Conservation (phyloP, 192 early-diverging fungal species). For the Chytriomyces sp. region DNA sequence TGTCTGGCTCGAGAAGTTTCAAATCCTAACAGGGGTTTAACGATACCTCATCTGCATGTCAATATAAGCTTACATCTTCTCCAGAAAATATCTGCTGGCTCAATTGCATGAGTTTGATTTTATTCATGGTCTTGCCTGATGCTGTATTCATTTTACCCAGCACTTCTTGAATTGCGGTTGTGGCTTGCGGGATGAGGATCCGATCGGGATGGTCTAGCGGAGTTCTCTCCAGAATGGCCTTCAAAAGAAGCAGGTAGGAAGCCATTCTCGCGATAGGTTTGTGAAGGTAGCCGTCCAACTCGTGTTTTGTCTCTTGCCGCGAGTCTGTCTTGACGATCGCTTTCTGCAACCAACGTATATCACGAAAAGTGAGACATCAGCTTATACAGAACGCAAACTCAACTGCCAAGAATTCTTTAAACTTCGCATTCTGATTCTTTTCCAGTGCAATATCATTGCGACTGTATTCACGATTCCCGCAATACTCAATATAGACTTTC, state of each 20-base stretch:
- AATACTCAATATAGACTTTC: slow-evolving; percentile 83
- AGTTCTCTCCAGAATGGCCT: slow-evolving; percentile 81
- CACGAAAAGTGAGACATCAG: background rate
- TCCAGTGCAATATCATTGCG: slow-evolving; percentile 84
- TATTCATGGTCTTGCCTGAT: slow-evolving; percentile 87
- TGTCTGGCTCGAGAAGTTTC: slow-evolving; percentile 67
- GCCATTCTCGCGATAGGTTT: slow-evolving; percentile 83
- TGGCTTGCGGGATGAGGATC: slow-evolving; percentile 69
- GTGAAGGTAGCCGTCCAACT: slow-evolving; percentile 16
- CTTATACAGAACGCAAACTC: background rate
- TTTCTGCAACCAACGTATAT: slow-evolving; percentile 13
- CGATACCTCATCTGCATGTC: slow-evolving; percentile 46
- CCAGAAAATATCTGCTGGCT: slow-evolving; percentile 45
- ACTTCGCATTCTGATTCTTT: slow-evolving; percentile 61
- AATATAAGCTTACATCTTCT: slow-evolving; percentile 27
- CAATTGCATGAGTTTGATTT: slow-evolving; percentile 76
- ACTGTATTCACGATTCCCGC: slow-evolving; percentile 80
- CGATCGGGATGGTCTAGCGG: slow-evolving; percentile 79
- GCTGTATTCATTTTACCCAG: slow-evolving; percentile 81
- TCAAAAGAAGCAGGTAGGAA: slow-evolving; percentile 81
- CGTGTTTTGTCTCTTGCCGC: slow-evolving; percentile 6
- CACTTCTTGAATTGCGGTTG: slow-evolving; percentile 72
- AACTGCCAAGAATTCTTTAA: slow-evolving; percentile 79
- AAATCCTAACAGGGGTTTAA: slow-evolving; percentile 57
- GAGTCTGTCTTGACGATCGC: background rate